Evolutionary conservation across 164 flowering plant species (phyloP), one percentile per base, ranked within the genome.

Genomic region (Chimonanthus salicifolius): DNA sequence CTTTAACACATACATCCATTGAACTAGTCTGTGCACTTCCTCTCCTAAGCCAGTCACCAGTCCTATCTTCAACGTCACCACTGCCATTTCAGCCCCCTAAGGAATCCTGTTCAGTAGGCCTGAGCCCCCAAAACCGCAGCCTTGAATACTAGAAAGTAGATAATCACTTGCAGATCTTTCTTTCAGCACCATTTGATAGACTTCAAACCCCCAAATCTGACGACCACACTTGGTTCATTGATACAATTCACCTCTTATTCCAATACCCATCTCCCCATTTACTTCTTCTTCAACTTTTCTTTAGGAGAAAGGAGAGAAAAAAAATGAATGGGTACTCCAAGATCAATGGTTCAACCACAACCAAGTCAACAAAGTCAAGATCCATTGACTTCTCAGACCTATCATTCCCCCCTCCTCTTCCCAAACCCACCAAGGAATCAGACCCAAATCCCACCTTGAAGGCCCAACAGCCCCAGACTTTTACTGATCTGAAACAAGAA

Each of bases 271-370:
- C 44, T 51, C 47, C 72, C 62, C 13, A 13, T 16, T 3, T 18
- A 9, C 66, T 33, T 18, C 7, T 6, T 44, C 43, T 7, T 33
- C 66, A 9, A 20, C 21, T 20, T 20, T 20, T 20, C 21, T 20
- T 20, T 0, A 20, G 21, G 21, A 20, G 21, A 20, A 20, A 20
- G 0, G 21, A 20, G 16, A 48, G 33, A 6, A 43, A 21, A 51
- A 66, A 50, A 16, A 88, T 86, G 88, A 77, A 77, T 76, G 83
- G 88, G 68, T 87, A 88, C 71, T 78, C 87, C 5, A 88, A 83
- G 82, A 79, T 87, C 71, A 83, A 69, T 76, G 54, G 43, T 18
- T 71, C 45, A 21, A 58, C 21, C n/a, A 74, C 70, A 70, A 74
- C 47, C 8, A 76, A 76, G 64, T 80, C 89, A 78, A 85, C 77